Percentiles rank a stretch among this genome's conserved stretches.
These are phyloP conservation scores for Trifolium dubium DNA, from an alignment of 306 rosid species.

Conservation along the genomic window DNA sequence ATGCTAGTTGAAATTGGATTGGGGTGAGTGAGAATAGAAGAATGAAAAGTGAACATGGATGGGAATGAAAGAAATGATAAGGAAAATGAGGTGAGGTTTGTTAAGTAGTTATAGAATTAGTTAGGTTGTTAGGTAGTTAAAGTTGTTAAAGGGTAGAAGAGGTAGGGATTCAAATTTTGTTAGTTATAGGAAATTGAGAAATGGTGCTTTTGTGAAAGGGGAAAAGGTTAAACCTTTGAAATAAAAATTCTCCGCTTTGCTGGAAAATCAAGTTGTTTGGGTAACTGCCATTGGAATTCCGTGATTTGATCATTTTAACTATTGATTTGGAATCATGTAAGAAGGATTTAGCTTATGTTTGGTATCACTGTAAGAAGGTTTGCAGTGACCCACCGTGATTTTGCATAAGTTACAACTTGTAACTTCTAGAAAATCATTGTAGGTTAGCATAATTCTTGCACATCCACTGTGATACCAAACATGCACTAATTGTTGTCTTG, in stretches of 20 bases:
- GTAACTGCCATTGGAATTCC: background rate
- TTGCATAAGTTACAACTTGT: no score
- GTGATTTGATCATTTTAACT: background rate
- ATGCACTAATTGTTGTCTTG: background rate
- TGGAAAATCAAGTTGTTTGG: background rate
- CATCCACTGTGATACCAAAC: no score
- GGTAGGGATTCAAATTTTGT: background rate
- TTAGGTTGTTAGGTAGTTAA: background rate
- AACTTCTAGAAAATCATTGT: no score
- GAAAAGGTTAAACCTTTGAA: background rate
- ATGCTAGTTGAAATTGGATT: background rate
- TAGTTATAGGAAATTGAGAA: background rate
- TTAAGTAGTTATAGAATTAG: conserved; percentile 7
- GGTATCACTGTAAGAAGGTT: no score
- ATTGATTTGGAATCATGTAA: background rate
- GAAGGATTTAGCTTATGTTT: background rate
- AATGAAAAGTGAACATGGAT: no score
- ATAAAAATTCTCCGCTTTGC: background rate
- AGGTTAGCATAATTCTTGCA: no score
- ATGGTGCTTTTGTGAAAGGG: background rate
- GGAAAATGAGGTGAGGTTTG: background rate
- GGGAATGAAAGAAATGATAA: background rate
- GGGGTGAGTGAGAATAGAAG: no score
- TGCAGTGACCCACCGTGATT: no score
- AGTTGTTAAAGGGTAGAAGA: background rate